A percentile compares a stretch with the other conserved stretches of the same genome.
Evolutionary conservation across 768 basidiomycete genomes (phyloP).

Genomic region (Boletus reticulatus): DNA sequence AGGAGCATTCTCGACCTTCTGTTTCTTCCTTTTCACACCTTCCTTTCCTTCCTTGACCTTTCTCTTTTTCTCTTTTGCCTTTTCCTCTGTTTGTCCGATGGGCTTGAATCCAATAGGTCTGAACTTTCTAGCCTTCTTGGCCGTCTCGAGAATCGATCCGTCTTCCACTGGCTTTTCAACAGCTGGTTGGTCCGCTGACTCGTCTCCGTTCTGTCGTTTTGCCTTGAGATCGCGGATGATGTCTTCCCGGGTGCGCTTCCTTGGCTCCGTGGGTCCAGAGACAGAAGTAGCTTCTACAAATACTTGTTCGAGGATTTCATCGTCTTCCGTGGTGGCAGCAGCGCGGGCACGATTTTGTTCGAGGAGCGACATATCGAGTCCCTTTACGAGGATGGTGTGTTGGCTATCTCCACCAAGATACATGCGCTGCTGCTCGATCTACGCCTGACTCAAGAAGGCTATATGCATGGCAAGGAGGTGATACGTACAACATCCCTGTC

Average conservation of each 20-base stretch:
- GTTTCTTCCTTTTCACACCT: conserved; percentile 57
- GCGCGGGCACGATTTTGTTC: conserved; percentile 78
- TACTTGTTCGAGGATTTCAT: conserved; percentile 78
- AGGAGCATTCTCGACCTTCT: conserved; percentile 38
- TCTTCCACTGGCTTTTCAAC: conserved; percentile 14
- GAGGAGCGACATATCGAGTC: conserved; percentile 82
- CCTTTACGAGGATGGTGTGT: conserved; percentile 86
- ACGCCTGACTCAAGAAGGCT: neutral
- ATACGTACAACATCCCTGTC: conserved; percentile 57
- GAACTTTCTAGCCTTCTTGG: conserved; percentile 44
- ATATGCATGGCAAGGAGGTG: neutral
- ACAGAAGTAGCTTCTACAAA: conserved; percentile 48
- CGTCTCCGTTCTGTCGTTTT: conserved; percentile 40
- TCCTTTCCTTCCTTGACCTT: conserved; percentile 40
- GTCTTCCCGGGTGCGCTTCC: conserved; percentile 79
- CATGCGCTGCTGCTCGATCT: conserved; percentile 73
- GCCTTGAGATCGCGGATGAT: conserved; percentile 71
- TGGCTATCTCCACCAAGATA: conserved; percentile 84
- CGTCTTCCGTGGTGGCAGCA: conserved; percentile 59
- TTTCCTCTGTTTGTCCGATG: conserved; percentile 44
- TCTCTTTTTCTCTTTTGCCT: conserved; percentile 45
- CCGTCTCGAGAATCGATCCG: conserved; percentile 33
- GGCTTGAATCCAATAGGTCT: conserved; percentile 65
- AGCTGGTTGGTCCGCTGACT: conserved; percentile 7
- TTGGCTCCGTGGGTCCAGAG: conserved; percentile 31